Evolutionary conservation across 148 eudicot species (phyloP), one percentile per base, ranked within the genome.

Genomic region (Pharnaceum exiguum): DNA sequence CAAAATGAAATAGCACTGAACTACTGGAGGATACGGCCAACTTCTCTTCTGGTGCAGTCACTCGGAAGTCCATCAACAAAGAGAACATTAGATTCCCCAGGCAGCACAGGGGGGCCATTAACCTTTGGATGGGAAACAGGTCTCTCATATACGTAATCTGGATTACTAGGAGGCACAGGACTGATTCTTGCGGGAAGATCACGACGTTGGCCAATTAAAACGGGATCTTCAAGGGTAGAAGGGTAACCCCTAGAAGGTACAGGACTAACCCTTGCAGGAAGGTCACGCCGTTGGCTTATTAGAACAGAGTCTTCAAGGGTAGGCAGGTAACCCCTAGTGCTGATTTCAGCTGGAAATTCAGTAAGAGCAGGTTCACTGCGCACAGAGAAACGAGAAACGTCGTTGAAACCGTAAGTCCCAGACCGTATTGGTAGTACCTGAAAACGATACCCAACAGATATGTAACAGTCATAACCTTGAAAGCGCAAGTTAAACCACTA

Each of bases 21-120:
- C n/a, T n/a, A n/a, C n/a, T n/a, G n/a, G 77, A 87, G 96, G 98
- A 91, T 91, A 91, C 98, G 98, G 15, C 96, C 95, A 57, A 91
- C 83, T 91, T 91, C 98, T 80, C 98, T 87, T 65, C 98, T 81
- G 28, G 93, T 75, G 68, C 96, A 85, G 47, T 87, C 90, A 60
- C 64, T 68, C 6, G 98, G 98, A 57, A 91, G 94, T 57, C 90
- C 98, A 59, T 85, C 98, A 68, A 91, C 90, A 71, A 85, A 91
- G 60, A 91, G 85, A 71, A 87, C 59, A 71, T 83, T 87, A 40
- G 98, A 82, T 51, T 82, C 87, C 60, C 46, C 69, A 21, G 52
- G 67, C 53, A 81, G 52, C 50, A 61, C 70, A 45, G 85, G 55
- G 48, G 59, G 62, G 48, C 72, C 81, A 69, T 80, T 77, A 64